Conservation (phyloP, 768 basidiomycete genomes). For the Holtermanniella nyarrowii region DNA sequence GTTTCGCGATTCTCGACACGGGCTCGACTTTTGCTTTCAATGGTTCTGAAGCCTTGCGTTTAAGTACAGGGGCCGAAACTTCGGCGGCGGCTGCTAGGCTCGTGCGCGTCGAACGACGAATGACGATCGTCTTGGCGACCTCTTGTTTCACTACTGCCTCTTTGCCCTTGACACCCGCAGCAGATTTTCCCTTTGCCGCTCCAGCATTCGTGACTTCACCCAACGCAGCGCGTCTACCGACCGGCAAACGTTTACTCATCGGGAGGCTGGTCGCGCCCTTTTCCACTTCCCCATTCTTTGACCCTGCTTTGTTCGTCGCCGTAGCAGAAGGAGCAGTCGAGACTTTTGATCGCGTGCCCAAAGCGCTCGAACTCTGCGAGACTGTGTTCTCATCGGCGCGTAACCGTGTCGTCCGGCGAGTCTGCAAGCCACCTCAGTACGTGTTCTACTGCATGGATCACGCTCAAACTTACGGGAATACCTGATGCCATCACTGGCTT, state of each 20-base stretch:
- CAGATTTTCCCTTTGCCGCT: conserved; percentile 5
- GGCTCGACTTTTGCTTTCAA: background rate
- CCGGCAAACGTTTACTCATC: too few relatives aligned
- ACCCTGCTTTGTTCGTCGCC: too few relatives aligned
- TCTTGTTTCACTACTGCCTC: conserved; percentile 13
- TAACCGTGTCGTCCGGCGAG: background rate
- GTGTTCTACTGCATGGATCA: background rate
- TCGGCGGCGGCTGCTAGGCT: background rate
- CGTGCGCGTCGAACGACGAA: background rate
- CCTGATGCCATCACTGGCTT: background rate
- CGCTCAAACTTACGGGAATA: background rate
- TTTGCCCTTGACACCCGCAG: background rate
- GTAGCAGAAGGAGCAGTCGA: too few relatives aligned
- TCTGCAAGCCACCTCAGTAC: background rate
- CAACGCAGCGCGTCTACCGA: conserved; percentile 21
- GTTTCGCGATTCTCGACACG: background rate
- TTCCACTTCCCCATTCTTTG: too few relatives aligned
- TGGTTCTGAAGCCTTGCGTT: background rate
- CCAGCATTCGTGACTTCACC: conserved; percentile 31
- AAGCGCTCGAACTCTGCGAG: too few relatives aligned
- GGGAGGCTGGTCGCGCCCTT: too few relatives aligned
- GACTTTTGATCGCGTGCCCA: background rate
- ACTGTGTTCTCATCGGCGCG: background rate
- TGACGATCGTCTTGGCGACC: background rate
- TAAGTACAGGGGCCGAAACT: background rate